These are phyloP conservation scores for Pythium insidiosum DNA, from an alignment of 352 stramenopile genomes.

Conservation along the genomic window DNA sequence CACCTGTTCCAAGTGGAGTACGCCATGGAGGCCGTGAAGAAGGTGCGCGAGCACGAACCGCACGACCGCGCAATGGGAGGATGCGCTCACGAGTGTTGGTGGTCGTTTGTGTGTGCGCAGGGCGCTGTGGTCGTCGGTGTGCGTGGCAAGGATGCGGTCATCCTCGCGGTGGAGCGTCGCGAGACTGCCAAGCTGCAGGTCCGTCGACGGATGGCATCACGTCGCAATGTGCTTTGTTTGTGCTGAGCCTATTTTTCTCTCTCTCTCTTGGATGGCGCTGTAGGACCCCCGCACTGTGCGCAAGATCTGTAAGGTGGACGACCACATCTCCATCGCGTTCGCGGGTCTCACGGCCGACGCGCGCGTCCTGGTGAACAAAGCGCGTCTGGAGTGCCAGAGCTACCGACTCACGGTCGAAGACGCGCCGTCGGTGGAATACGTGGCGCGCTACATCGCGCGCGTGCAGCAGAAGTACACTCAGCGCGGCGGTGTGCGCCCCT, in stretches of 20 bases:
- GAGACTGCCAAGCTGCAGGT: slow-evolving; percentile 89
- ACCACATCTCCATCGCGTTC: slow-evolving; percentile 97
- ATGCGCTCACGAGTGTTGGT: not conserved
- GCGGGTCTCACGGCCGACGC: slow-evolving; percentile 97
- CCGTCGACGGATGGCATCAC: too few relatives aligned
- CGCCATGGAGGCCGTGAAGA: slow-evolving; percentile 99
- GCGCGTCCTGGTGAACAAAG: slow-evolving; percentile 97
- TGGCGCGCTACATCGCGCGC: slow-evolving; percentile 94
- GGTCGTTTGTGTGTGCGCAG: slow-evolving; percentile 16
- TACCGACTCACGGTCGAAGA: slow-evolving; percentile 97
- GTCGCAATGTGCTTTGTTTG: slow-evolving; percentile 1
- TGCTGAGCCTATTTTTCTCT: too few relatives aligned
- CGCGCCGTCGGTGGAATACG: slow-evolving; percentile 94
- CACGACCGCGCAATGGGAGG: too few relatives aligned
- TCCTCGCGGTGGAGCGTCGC: slow-evolving; percentile 90
- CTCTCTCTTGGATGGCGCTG: too few relatives aligned
- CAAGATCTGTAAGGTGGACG: slow-evolving; percentile 99
- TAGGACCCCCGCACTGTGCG: slow-evolving; percentile 95
- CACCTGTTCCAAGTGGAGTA: slow-evolving; percentile 99
- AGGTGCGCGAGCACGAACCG: slow-evolving; percentile 26
- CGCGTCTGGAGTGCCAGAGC: slow-evolving; percentile 96
- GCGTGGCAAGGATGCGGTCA: slow-evolving; percentile 93
- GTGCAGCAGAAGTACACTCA: slow-evolving; percentile 99
- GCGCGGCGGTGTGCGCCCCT: slow-evolving; percentile 96
- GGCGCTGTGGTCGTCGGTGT: slow-evolving; percentile 96